Evolutionary conservation across 2,329 filamentous ascomycete genomes (phyloP), one percentile per base, ranked within the genome.

Genomic region (Penicillium sp.): DNA sequence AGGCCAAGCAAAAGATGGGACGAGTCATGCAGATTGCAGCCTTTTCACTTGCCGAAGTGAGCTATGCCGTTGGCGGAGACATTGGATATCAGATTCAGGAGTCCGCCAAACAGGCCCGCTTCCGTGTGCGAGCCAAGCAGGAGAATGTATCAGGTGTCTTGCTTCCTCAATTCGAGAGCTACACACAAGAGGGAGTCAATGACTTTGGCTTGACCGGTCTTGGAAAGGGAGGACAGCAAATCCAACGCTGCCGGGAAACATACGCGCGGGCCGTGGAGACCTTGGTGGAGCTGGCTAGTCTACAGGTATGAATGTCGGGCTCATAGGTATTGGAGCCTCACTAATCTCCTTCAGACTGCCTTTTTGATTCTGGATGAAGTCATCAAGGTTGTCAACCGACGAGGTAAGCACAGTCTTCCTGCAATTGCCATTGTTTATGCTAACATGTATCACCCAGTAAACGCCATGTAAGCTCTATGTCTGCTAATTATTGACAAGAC

Each of bases 1-100:
- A 98, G 71, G 93, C 93, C 34, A 98, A 98, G 74, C 87, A 90
- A 61, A 98, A 98, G 77, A 98, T 98, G 91, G 93, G 93, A 47
- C 82, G 91, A 27, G 93, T 98, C 29, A 98, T 98, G 93, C 91
- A 97, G 71, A 95, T 98, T 64, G 93, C 93, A 32, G 90, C 93
- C 37, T 97, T 98, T 74, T 97, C 91, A 35, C 80, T 98, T 14
- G 93, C 93, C 50, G 93, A 97, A 74, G 93, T 98, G 46, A 95
- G 89, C 40, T 98, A 98, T 64, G 93, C 93, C 22, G 89, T 96
- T 23, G 93, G 93, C 53, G 89, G 91, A 62, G 87, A 95, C 64
- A 95, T 98, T 61, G 87, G 86, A 52, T 98, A 95, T 73, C 93
- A 98, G 74, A 88, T 98, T 58, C 90, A 96, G 67, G 93, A 98